Conservation (phyloP, 1,284 basidiomycete genomes). For the Cryptococcus neoformans region DNA sequence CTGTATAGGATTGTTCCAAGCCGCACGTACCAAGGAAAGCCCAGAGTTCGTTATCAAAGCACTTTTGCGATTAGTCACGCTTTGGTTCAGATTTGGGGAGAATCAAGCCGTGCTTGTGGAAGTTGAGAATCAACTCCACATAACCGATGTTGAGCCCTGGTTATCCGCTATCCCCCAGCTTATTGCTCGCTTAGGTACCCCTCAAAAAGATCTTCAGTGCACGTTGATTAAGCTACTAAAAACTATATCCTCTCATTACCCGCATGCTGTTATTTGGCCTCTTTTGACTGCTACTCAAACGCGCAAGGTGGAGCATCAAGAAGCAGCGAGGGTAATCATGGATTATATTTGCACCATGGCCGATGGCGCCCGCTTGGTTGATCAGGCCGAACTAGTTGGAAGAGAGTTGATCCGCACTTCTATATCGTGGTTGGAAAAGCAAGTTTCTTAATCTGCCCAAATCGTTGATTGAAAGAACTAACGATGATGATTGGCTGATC, state of each 20-base stretch:
- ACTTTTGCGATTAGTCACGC: slow-evolving; percentile 81
- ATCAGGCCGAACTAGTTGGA: slow-evolving; percentile 39
- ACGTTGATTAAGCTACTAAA: slow-evolving; percentile 36
- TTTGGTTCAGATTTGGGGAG: slow-evolving; percentile 99
- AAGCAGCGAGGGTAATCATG: slow-evolving; percentile 40
- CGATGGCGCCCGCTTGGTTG: slow-evolving; percentile 31
- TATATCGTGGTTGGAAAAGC: slow-evolving; percentile 37
- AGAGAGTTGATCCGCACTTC: slow-evolving; percentile 39
- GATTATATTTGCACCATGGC: slow-evolving; percentile 36
- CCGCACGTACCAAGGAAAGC: slow-evolving; percentile 27
- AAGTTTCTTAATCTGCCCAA: background rate
- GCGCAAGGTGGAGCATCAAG: slow-evolving; percentile 34
- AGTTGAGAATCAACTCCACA: slow-evolving; percentile 29
- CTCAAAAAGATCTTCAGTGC: slow-evolving; percentile 30
- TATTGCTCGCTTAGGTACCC: slow-evolving; percentile 41
- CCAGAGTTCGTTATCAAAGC: slow-evolving; percentile 58
- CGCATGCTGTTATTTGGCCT: slow-evolving; percentile 46
- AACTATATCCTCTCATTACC: slow-evolving; percentile 35
- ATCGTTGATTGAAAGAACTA: background rate
- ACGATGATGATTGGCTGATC: background rate
- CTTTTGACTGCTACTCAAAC: slow-evolving; percentile 43
- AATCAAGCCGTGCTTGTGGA: slow-evolving; percentile 69
- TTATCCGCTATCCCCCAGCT: slow-evolving; percentile 43
- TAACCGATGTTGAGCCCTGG: slow-evolving; percentile 32
- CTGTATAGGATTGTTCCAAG: slow-evolving; percentile 31